Base-by-base conservation (phyloP, 2,329 filamentous ascomycete species). In the Metarhizium sp. region DNA sequence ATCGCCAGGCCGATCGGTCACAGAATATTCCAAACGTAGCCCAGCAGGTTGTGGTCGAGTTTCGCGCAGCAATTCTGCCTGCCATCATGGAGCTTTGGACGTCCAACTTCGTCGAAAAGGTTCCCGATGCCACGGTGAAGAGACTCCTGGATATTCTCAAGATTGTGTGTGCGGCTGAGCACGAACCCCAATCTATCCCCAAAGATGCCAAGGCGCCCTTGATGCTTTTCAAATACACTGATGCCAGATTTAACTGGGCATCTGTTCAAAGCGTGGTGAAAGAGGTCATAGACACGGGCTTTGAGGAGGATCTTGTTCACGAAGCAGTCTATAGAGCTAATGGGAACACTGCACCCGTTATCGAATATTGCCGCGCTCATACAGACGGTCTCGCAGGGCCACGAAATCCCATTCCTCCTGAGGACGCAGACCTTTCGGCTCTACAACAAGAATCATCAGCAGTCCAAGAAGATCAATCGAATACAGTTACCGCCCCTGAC, bases 271-370 rank as follows among this genome's bases (percentile, higher is more conserved):
- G 55, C 14, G 62, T 65, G 2, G 63, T 73, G 4, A 65, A 60
- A 20, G 69, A 72, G 20, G 63, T 75, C 20, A 54, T 67, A 4
- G 62, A 61, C 25, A 64, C 63, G 11, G 66, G 64, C 1, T 70
- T 69, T 49, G 76, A 84, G 20, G 73, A 79, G 47, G 80, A 82
- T 13, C 75, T 96, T 53, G 86, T 81, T 6, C 78, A 81, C 36
- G 92, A 97, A 70, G 91, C 89, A 34, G 73, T 94, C 0, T 96
- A 90, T 68, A 84, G 92, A 54, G 89, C 89, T 63, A 87, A 90
- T 64, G 89, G 90, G 55, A 79, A 80, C 53, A 63, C 71, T 4
- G 67, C 73, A 2, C 72, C 76, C 30, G 84, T 90, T 6, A 75
- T 77, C 38, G 88, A 94, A 55, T 97, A 97, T 67, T 94, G 88